Conservation (phyloP, 1,284 basidiomycete species). For the Macrocybe sp. region DNA sequence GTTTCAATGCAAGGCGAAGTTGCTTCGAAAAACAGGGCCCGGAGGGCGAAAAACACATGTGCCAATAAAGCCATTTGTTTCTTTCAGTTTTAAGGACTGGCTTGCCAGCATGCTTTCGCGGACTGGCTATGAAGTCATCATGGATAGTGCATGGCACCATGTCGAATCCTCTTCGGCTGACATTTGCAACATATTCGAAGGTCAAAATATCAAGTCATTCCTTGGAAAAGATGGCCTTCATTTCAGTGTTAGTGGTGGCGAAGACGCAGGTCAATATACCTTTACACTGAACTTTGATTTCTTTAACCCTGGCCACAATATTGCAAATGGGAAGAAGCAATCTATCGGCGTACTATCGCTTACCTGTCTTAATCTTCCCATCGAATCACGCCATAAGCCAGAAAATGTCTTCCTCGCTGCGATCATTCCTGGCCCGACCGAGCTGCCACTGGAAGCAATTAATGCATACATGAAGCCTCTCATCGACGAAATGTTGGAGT, state of each 20-base stretch:
- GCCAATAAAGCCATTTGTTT: slow-evolving; percentile 20
- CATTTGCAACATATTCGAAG: slow-evolving; percentile 27
- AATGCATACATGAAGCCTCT: slow-evolving; percentile 31
- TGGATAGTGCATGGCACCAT: slow-evolving; percentile 20
- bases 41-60: neutral
- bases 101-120: slow-evolving; percentile 20
- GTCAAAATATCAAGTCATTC: slow-evolving; percentile 19
- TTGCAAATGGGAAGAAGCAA: slow-evolving; percentile 20
- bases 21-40: too few species aligned
- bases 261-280: slow-evolving; percentile 10
- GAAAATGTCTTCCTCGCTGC: slow-evolving; percentile 24
- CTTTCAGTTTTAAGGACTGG: slow-evolving; percentile 26
- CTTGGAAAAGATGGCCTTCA: slow-evolving; percentile 17
- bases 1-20: too few species aligned
- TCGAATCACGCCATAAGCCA: slow-evolving; percentile 18
- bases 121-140: slow-evolving; percentile 19
- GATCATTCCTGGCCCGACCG: slow-evolving; percentile 31
- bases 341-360: slow-evolving; percentile 30
- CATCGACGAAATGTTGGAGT: slow-evolving; percentile 23
- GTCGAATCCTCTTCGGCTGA: slow-evolving; percentile 8
- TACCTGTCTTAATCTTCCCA: slow-evolving; percentile 18
- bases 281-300: slow-evolving; percentile 27
- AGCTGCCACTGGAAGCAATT: slow-evolving; percentile 26
- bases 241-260: slow-evolving; percentile 13
- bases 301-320: slow-evolving; percentile 33